Evolutionary conservation across 371 early-diverging fungal genomes (phyloP).

Genomic region (Umbelopsis sp.): DNA sequence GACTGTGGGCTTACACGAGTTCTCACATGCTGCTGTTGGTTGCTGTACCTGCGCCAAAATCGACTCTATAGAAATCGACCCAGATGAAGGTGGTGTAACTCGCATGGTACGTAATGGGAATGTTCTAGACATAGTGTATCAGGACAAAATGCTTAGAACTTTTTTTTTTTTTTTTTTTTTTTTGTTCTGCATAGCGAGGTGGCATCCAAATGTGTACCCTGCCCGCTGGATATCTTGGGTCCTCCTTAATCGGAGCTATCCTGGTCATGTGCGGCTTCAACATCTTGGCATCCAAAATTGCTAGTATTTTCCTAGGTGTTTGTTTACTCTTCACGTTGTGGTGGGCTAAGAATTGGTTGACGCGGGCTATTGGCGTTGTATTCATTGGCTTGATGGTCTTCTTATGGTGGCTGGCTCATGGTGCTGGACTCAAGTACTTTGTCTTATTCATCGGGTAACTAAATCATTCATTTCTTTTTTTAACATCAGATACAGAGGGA

Average conservation of each 20-base stretch:
- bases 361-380: conserved; percentile 78
- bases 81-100: conserved; percentile 93
- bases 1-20: conserved; percentile 85
- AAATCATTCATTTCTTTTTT: not conserved
- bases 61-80: conserved; percentile 89
- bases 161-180: too few relatives aligned
- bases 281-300: conserved; percentile 82
- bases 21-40: conserved; percentile 81
- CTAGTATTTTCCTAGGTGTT: conserved; percentile 77
- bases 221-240: conserved; percentile 82
- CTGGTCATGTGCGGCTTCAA: conserved; percentile 93
- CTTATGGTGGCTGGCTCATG: conserved; percentile 84
- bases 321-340: conserved; percentile 76
- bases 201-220: conserved; percentile 76
- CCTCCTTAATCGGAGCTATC: conserved; percentile 82
- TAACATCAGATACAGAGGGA: not conserved
- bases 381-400: conserved; percentile 82
- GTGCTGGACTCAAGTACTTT: conserved; percentile 79
- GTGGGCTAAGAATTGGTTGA: conserved; percentile 90
- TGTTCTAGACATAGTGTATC: not conserved
- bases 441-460: conserved; percentile 87
- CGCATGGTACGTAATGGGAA: conserved; percentile 58
- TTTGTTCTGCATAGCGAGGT: conserved; percentile 50
- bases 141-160: too few relatives aligned
- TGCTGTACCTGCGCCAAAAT: conserved; percentile 88